These are phyloP conservation scores for Colletotrichum phormii DNA, from an alignment of 2,329 filamentous ascomycete genomes.

Conservation along the genomic window DNA sequence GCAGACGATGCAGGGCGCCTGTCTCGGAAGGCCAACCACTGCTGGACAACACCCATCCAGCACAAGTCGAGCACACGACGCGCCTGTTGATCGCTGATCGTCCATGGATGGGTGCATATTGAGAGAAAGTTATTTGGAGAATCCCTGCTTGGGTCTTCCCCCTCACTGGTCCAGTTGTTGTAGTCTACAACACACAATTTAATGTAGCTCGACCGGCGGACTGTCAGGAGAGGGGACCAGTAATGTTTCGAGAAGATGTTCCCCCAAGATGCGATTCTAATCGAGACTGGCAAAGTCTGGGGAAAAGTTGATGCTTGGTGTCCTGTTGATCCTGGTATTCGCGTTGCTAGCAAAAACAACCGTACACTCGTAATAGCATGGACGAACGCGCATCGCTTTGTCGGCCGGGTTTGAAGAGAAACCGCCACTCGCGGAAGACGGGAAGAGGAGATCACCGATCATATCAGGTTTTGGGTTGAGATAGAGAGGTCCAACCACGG, in stretches of 20 bases:
- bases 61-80: neutral
- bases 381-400: neutral
- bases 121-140: conserved; percentile 15
- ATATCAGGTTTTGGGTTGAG: neutral
- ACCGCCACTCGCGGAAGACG: conserved; percentile 18
- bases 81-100: conserved; percentile 10
- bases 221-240: neutral
- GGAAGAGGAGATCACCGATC: conserved; percentile 10
- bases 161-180: neutral
- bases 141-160: conserved; percentile 10
- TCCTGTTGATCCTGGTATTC: neutral
- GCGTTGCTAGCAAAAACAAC: neutral
- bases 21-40: neutral
- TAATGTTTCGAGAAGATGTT: neutral
- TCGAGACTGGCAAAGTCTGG: neutral
- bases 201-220: neutral
- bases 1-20: conserved; percentile 12
- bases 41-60: neutral
- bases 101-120: neutral
- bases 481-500: conserved; percentile 13
- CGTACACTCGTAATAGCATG: neutral
- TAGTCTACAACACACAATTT: neutral
- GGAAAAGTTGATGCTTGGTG: neutral
- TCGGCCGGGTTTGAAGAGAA: neutral
- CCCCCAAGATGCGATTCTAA: neutral